Base-by-base conservation (phyloP, 108 stramenopile genomes). In the Cyclostephanos invisitatus region DNA sequence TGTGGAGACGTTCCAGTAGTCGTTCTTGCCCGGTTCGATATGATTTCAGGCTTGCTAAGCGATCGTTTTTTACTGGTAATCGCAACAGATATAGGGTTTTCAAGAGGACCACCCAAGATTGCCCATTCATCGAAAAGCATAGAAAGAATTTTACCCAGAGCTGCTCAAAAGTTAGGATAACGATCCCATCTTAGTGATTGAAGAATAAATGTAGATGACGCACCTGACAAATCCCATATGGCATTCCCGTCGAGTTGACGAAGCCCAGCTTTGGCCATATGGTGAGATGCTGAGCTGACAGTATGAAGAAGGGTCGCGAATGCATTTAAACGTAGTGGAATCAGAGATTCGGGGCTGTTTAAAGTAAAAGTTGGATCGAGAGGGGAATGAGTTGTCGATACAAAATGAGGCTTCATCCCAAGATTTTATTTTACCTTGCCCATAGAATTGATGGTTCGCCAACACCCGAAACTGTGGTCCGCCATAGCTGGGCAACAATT, bases 281-380 rank as follows among this genome's bases (percentile, higher is more conserved):
- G 84, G 20, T 80, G 49, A 14, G 89, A 83, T 4, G 75, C 86
- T n/a, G 86, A 85, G 58, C 82, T 86, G 28, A 94, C 54, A 46
- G 84, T 60, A 15, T 87, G 86, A 8, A 91, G 68, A 24, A 95
- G 68, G 29, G 89, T 74, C 12, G 90, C 90, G 68, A 95, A 95
- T 11, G 91, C 83, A 67, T 95, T 89, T 10, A 93, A 67, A 28
- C 94, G 83, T 12, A 95, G 77, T 48, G 91, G 86, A 14, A 91
- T 77, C 18, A 80, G 42, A 12, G 89, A 77, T 18, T 87, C 84
- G 20, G 94, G 94, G 67, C 92, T 78, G 62, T 28, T 5, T 24
- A 44, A 6, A 0, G 57, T 9, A 7, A 4, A 36, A 28, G 28
- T 70, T 12, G 44, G 53, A 60, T 42, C 32, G 12, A 73, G 7